Evolutionary conservation across 129 eudicot genomes (phyloP).

Genomic region (Flaveria sonorensis): DNA sequence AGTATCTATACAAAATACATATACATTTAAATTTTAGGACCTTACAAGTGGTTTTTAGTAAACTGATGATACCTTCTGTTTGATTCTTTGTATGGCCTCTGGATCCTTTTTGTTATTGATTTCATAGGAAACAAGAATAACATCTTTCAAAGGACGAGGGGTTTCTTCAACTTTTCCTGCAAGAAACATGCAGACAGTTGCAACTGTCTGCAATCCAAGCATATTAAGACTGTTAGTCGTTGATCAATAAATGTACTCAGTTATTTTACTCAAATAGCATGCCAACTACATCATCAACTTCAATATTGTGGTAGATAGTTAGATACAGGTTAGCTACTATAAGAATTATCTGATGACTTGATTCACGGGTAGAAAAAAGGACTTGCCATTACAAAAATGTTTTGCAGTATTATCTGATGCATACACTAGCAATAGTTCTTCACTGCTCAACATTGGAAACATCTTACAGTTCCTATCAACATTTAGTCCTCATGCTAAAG

Average conservation of each 20-base stretch:
- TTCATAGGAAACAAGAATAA: constrained; percentile 89
- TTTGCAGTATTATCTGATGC: background rate
- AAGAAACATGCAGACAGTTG: constrained; percentile 98
- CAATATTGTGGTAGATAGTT: background rate
- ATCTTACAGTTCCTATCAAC: background rate
- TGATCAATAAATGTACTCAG: background rate
- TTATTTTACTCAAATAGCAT: background rate
- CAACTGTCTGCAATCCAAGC: constrained; percentile 65
- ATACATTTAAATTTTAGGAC: background rate
- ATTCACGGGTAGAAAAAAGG: background rate
- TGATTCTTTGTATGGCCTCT: constrained; percentile 86
- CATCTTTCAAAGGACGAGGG: constrained; percentile 93
- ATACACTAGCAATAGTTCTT: background rate
- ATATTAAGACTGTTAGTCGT: constrained; percentile 23
- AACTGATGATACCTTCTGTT: constrained; percentile 68
- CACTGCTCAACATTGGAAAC: background rate
- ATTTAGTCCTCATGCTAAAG: background rate
- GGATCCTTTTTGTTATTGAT: constrained; percentile 90
- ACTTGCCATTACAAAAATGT: background rate
- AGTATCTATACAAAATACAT: background rate
- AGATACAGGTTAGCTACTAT: background rate
- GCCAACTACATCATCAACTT: background rate
- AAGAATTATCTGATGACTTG: background rate
- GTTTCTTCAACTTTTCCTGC: constrained; percentile 99
- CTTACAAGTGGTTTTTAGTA: background rate